Conservation (phyloP, 306 rosid genomes). For the Rosa rugosa region DNA sequence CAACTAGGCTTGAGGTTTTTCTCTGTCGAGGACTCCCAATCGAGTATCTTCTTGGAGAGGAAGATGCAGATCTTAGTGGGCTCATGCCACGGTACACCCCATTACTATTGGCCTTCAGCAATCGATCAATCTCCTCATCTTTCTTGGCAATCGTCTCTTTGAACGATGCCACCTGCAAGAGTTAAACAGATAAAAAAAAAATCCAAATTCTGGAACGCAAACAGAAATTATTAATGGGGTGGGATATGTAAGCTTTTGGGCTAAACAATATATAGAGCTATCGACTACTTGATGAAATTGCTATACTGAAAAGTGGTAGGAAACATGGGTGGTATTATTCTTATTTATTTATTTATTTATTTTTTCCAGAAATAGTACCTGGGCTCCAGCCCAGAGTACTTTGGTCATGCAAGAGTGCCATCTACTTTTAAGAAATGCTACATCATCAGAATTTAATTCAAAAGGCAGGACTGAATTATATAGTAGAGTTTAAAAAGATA, state of each 20-base stretch:
- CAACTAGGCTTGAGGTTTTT: slow-evolving; percentile 38
- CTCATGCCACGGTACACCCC: slow-evolving; percentile 45
- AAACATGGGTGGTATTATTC: background rate
- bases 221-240: background rate
- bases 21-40: slow-evolving; percentile 47
- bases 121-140: slow-evolving; percentile 80
- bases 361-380: background rate
- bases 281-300: background rate
- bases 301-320: background rate
- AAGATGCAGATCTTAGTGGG: slow-evolving; percentile 50
- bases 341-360: background rate
- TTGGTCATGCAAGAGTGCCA: background rate
- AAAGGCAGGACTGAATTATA: slow-evolving; percentile 7
- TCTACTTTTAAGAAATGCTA: background rate
- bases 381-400: background rate
- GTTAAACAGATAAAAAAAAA: slow-evolving; percentile 1
- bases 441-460: background rate
- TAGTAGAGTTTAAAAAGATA: slow-evolving; percentile 14
- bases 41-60: slow-evolving; percentile 74
- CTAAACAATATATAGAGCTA: too few relatives aligned
- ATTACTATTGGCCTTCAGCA: slow-evolving; percentile 58
- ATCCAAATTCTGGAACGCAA: background rate
- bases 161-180: slow-evolving; percentile 69
- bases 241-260: too few relatives aligned
- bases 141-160: slow-evolving; percentile 67